These are phyloP conservation scores for Curvularia sp. DNA, from an alignment of 2,329 filamentous ascomycete genomes.

Conservation along the genomic window DNA sequence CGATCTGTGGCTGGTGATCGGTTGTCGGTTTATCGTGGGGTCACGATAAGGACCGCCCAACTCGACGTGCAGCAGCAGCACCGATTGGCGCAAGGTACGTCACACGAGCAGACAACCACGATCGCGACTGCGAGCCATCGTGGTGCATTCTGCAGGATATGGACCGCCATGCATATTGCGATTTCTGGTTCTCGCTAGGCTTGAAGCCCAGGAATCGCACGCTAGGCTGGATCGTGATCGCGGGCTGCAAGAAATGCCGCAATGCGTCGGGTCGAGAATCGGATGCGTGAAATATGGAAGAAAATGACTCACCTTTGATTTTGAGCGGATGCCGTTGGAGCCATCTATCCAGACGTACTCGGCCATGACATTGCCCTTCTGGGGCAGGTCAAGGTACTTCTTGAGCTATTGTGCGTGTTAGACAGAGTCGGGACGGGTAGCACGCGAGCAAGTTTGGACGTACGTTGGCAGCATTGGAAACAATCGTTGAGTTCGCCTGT, in stretches of 20 bases:
- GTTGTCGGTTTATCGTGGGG: constrained; percentile 41
- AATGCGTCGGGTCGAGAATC: constrained; percentile 7
- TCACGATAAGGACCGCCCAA: constrained; percentile 37
- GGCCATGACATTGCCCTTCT: constrained; percentile 87
- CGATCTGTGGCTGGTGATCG: constrained; percentile 14
- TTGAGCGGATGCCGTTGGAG: constrained; percentile 83
- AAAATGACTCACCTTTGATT: constrained; percentile 80
- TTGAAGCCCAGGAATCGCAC: constrained; percentile 8
- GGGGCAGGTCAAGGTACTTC: constrained; percentile 90
- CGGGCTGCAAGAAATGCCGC: constrained; percentile 19
- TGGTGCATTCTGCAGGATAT: constrained; percentile 15
- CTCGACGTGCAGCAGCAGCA: constrained; percentile 16
- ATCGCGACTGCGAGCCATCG: constrained; percentile 15
- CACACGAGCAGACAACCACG: constrained; percentile 26
- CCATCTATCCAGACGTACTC: constrained; percentile 98
- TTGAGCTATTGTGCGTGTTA: constrained; percentile 67
- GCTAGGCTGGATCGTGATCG: constrained; percentile 11
- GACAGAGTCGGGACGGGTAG: constrained; percentile 11
- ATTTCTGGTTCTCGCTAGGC: constrained; percentile 9
- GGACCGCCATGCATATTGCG: constrained; percentile 11
- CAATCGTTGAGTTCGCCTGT: constrained; percentile 51
- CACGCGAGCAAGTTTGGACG: constrained; percentile 39
- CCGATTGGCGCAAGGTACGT: constrained; percentile 32
- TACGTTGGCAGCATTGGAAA: constrained; percentile 59
- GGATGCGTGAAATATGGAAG: background rate